These are phyloP conservation scores for Odonthalia washingtoniensis DNA, from an alignment of 31 red algal genomes.

Conservation along the genomic window DNA sequence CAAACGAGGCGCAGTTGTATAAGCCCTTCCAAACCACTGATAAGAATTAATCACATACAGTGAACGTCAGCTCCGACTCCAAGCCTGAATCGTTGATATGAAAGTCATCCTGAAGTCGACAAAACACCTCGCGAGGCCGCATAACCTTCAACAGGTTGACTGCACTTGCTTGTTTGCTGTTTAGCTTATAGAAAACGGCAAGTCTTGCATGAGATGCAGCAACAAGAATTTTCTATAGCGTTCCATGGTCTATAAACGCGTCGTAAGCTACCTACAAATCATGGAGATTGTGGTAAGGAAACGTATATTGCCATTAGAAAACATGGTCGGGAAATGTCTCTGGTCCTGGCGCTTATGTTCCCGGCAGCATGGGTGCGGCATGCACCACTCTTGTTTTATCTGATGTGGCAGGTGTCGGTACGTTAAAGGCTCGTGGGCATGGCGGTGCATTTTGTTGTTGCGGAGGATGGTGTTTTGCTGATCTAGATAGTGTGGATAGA, in stretches of 20 bases:
- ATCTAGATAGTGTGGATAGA: too few relatives aligned
- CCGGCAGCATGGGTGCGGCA: too few relatives aligned
- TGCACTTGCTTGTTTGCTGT: not conserved
- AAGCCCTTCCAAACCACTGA: not conserved
- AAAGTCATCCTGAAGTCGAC: not conserved
- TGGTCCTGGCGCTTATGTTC: too few relatives aligned
- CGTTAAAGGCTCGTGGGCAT: too few relatives aligned
- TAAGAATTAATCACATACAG: not conserved
- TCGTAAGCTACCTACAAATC: not conserved
- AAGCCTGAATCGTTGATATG: not conserved
- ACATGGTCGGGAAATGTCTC: not conserved
- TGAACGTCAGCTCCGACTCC: not conserved
- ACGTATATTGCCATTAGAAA: not conserved
- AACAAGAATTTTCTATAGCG: not conserved
- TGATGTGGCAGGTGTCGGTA: too few relatives aligned
- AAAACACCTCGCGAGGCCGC: slow-evolving; percentile 1
- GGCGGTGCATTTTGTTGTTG: too few relatives aligned
- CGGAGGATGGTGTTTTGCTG: too few relatives aligned
- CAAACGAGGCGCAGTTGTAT: not conserved
- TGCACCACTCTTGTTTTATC: too few relatives aligned
- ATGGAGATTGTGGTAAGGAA: not conserved
- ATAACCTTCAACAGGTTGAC: too few relatives aligned
- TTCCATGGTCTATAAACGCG: not conserved
- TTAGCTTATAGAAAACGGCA: not conserved
- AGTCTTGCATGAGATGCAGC: not conserved